Conservation (phyloP, 179 eudicot species). For the Beta macrorhiza region DNA sequence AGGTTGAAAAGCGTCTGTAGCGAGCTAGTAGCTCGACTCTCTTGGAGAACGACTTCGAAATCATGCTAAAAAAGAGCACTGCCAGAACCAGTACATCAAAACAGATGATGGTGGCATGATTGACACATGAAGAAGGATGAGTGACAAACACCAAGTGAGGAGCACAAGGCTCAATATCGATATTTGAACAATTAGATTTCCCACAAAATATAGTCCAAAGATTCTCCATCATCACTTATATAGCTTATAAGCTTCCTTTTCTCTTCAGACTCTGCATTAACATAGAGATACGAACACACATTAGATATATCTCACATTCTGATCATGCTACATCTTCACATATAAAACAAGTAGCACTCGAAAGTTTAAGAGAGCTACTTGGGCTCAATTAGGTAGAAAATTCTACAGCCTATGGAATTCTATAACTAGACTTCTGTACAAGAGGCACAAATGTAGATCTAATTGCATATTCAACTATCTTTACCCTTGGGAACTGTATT, state of each 20-base stretch:
- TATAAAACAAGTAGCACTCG: background rate
- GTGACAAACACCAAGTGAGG: slow-evolving; percentile 13
- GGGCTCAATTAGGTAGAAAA: too few species aligned
- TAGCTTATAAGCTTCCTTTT: background rate
- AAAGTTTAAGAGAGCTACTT: too few species aligned
- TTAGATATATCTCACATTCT: background rate
- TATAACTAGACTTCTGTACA: too few species aligned
- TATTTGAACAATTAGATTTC: slow-evolving; percentile 14
- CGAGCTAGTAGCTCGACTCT: slow-evolving; percentile 1
- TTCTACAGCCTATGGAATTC: too few species aligned
- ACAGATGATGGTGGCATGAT: slow-evolving; percentile 21
- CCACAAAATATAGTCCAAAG: slow-evolving; percentile 28
- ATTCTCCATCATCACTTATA: slow-evolving; percentile 18
- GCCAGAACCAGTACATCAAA: slow-evolving; percentile 39
- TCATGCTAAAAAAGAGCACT: slow-evolving; percentile 39
- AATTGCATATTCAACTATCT: too few species aligned
- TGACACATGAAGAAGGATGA: slow-evolving; percentile 28
- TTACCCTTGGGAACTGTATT: too few species aligned
- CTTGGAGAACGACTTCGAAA: slow-evolving; percentile 36
- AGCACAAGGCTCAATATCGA: slow-evolving; percentile 18
- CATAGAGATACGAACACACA: background rate
- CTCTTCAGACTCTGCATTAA: slow-evolving; percentile 14
- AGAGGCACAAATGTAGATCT: too few species aligned
- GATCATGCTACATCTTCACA: background rate
- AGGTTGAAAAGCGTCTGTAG: slow-evolving; percentile 24